Base-by-base conservation (phyloP, 495 filamentous ascomycete genomes). In the Neurospora sublineolata region DNA sequence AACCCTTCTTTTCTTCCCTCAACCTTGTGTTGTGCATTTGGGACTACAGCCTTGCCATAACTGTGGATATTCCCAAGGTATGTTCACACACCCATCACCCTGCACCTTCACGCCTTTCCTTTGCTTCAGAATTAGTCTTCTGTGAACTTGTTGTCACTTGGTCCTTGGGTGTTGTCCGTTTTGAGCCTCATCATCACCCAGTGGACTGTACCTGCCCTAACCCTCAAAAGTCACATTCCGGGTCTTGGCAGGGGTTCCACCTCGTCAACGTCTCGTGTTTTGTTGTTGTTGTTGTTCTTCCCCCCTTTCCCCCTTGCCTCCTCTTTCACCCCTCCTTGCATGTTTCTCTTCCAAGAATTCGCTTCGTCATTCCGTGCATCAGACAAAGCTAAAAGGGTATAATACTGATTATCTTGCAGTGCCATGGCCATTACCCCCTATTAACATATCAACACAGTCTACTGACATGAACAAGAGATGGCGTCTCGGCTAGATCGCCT, bases 401-500 rank as follows among this genome's bases (percentile, higher is more conserved):
- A 58, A 69, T 5, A 71, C 36, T 78, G 33, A 79, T 58, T 9
- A 52, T 33, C 11, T 71, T 71, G 68, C 72, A 79, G 75, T 72
- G 75, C 73, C 70, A 78, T 80, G 75, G 74, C 70, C 72, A 70
- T 38, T 41, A 52, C 68, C 41, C 41, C 70, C n/a, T 76, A 72
- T 64, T 64, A 64, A 64, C 36, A 36, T 23, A 40, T 72, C 16
- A 58, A 16, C 33, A 37, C 33, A 52, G 68, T 68, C 74, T 67
- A 58, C 72, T 80, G 78, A 78, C 73, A 81, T 77, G 78, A 81
- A 80, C 72, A 77, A 76, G 82, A 78, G 70, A 87, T 87, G 86
- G 81, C 84, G 75, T 87, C 86, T 75, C 85, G 86, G 86, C 89
- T 96, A 78, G 93, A 96, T 83, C 91, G 93, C 79, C 87, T 97